Evolutionary conservation across 148 eudicot species (phyloP), one percentile per base, ranked within the genome.

Genomic region (Vaccinium darrowii): DNA sequence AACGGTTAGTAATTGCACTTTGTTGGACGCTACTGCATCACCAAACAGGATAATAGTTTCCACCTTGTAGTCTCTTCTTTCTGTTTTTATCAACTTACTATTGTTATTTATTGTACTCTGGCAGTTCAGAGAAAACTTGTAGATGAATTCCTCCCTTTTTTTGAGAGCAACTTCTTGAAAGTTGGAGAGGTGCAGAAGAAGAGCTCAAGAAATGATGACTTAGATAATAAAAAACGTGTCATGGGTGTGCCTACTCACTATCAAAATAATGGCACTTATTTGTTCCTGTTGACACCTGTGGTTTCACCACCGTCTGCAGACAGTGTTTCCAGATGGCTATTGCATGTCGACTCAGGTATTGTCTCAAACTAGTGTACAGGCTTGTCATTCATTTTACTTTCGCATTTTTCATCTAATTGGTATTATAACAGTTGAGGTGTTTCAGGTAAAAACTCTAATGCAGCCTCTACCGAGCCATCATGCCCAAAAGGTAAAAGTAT

Each of bases 211-310:
- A 56, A 30, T 85, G 82, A 84, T 72, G 88, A 88, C 78, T 83
- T 57, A 14, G 39, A 73, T 82, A 12, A 54, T 71, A 39, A 54
- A 74, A 89, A 82, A 75, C 87, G 86, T 33, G 81, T 80, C 67
- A 78, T 91, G 81, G 94, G 96, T 50, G 84, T 93, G 25, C 95
- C 95, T 60, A 86, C 88, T 79, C 91, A 91, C 76, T 88, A 85
- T 88, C 88, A 88, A 86, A 91, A 90, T 90, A 94, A 97, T 86
- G 96, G 93, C 33, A 88, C 98, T 79, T 88, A 71, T 88, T 79
- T 92, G 23, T 95, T 89, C 91, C 83, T 92, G 88, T 88, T 97
- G 92, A 95, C 98, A 13, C 96, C 95, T 81, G 91, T 91, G 84
- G 53, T 83, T 78, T 87, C 94, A 85, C 96, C 99, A 58, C 99